Evolutionary conservation across 2,329 filamentous ascomycete species (phyloP), one percentile per base, ranked within the genome.

Genomic region (Nakataea oryzae): DNA sequence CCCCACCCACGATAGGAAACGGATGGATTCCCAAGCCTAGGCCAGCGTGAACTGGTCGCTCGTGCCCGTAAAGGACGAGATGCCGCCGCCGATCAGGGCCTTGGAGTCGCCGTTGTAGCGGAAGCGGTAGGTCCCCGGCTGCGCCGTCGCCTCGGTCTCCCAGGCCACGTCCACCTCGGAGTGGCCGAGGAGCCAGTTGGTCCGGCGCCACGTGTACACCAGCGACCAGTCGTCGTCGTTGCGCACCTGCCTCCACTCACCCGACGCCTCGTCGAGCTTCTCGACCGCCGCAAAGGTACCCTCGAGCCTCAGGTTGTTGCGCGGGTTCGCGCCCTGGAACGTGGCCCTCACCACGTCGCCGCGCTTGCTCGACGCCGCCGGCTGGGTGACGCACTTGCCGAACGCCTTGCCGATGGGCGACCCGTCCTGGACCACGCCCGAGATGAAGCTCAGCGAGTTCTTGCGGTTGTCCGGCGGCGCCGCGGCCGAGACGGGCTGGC

Each of bases 301-400:
- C 70, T 91, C 92, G 1, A 91, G 83, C 2, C 86, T 83, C 56
- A 96, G 81, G 65, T 96, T 89, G 72, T 96, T 97, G 59, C 93
- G 82, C 11, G 93, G 93, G 69, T 96, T 96, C 4, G 92, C 92
- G 24, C 89, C 93, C 0, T 92, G 82, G 71, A 97, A 97, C 0
- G 79, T 86, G 0, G 83, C 89, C 5, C 75, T 82, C 30, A 91
- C 82, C 0, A 77, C 78, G 11, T 82, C 79, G 3, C 90, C 90
- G 1, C 77, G 74, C 0, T 71, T 60, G 67, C 88, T 90, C 0
- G 74, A 73, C 21, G 79, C 72, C 1, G 71, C 69, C 0, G 83
- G 78, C 54, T 87, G 79, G 0, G 74, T 74, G 57, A 83, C 76
- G 21, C 90, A 81, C 57, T 64, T 27, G 56, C 93, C 93, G 69